Base-by-base conservation (phyloP, 78 protist genomes). In the Tieghemostelium lacteum region DNA sequence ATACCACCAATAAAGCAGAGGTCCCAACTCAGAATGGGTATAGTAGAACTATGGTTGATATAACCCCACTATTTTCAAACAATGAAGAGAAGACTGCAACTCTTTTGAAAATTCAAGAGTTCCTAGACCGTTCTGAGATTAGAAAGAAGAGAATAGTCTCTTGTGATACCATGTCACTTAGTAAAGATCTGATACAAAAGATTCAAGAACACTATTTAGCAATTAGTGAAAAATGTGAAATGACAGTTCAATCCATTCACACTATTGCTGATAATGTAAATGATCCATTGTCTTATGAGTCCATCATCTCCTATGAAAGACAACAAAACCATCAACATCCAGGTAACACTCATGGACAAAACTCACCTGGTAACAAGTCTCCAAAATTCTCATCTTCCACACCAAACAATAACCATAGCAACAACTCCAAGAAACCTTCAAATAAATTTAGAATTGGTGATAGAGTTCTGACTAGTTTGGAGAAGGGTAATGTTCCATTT, bases 401-500 rank as follows among this genome's bases (percentile, higher is more conserved):
- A 14, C 10, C 10, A 10, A 52, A 28, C 28, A 20, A 34, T 19
- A 36, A 61, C 4, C 22, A 50, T 45, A 31, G 64, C 12, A 39
- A 24, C 61, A n/a, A 17, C 8, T 8, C 16, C 24, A 24, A 24
- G 20, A 36, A 28, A 3, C n/a, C 24, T 17, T n/a, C 83, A 14
- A 61, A 55, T 45, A 71, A 71, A 71, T 71, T 50, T 36, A 24
- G 28, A 33, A 55, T 83, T 20, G 91, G 91, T 58, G 91, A 83
- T 57, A 52, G 91, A 40, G 91, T 83, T 0, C 50, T 83, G 4
- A 58, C 78, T n/a, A 29, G 66, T 3, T 50, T 83, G 0, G 91
- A 83, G 1, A 83, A 83, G 33, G 91, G 91, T 60, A 83, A 69
- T 58, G n/a, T 83, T 20, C 91, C 91, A 36, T 83, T 69, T 69